These are phyloP conservation scores for Margaritispora aquatica DNA, from an alignment of 495 filamentous ascomycete species.

Conservation along the genomic window DNA sequence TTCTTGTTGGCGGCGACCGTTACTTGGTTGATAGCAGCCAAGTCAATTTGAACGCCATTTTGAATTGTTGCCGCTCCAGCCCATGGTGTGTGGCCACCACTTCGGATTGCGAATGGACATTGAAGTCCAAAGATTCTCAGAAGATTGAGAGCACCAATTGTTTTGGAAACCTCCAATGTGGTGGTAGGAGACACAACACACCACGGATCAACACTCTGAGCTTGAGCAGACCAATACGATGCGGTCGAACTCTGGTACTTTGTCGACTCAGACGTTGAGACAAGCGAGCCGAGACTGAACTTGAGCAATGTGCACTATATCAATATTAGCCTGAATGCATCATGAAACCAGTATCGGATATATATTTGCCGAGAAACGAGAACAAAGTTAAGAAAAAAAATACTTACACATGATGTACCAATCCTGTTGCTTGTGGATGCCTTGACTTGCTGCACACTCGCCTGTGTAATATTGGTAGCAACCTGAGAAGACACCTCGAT, in stretches of 20 bases:
- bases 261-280: not conserved
- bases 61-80: constrained; percentile 28
- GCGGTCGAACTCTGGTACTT: not conserved
- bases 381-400: not conserved
- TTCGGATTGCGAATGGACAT: constrained; percentile 28
- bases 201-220: constrained; percentile 10
- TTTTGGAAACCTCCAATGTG: constrained; percentile 26
- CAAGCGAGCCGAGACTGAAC: not conserved
- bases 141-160: not conserved
- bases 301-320: not conserved
- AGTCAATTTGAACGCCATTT: constrained; percentile 29
- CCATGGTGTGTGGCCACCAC: constrained; percentile 24
- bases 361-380: not conserved
- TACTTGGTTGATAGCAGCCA: constrained; percentile 20
- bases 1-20: not conserved
- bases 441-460: not conserved
- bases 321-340: not conserved
- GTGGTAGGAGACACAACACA: constrained; percentile 30
- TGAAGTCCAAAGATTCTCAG: constrained; percentile 10
- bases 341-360: not conserved
- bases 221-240: constrained; percentile 9
- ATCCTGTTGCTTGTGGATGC: not conserved
- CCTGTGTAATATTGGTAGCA: not conserved
- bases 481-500: not conserved
- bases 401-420: not conserved